Evolutionary conservation across 2,329 filamentous ascomycete species (phyloP), one percentile per base, ranked within the genome.

Genomic region (Sarocladiaceae sp.): DNA sequence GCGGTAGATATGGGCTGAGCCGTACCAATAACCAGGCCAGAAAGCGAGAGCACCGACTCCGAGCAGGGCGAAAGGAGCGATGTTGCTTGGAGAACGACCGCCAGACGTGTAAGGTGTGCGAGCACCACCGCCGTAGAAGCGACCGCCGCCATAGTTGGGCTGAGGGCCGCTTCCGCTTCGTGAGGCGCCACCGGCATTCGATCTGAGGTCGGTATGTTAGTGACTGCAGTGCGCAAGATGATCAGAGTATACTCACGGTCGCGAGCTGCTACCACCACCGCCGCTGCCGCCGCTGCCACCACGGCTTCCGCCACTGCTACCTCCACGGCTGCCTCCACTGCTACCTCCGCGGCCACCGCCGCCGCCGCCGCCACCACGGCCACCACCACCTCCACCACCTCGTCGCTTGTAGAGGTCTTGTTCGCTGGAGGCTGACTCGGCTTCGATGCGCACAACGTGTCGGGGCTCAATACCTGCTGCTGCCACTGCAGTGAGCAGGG

Each of bases 81-180:
- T n/a, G n/a, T n/a, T n/a, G n/a, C n/a, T n/a, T n/a, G n/a, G n/a
- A 78, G 59, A 29, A 84, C 72, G 3, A 73, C 71, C 70, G 70
- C 82, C 83, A 2, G 83, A 51, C 2, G 54, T 48, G 62, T 85
- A 91, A 2, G 86, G 83, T 1, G 59, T 57, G 3, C 66, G 48
- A 0, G 80, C 73, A 40, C 86, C 86, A 40, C 83, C 83, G 29
- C 76, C 74, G 56, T 88, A 89, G 60, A 74, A 85, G 43, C 58
- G 54, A 6, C 82, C 81, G 29, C 80, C 78, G 34, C 79, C 82
- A 54, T 74, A 88, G 1, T 56, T 48, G 3, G 78, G 79, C 13
- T 66, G 54, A 1, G 73, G 64, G 13, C 83, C 82, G 43, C 73
- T 76, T 47, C 83, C 82, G 6, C 68, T 63, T 4, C 63, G 69